Conservation (phyloP, 805 yeast species). For the Candida ortonii region DNA sequence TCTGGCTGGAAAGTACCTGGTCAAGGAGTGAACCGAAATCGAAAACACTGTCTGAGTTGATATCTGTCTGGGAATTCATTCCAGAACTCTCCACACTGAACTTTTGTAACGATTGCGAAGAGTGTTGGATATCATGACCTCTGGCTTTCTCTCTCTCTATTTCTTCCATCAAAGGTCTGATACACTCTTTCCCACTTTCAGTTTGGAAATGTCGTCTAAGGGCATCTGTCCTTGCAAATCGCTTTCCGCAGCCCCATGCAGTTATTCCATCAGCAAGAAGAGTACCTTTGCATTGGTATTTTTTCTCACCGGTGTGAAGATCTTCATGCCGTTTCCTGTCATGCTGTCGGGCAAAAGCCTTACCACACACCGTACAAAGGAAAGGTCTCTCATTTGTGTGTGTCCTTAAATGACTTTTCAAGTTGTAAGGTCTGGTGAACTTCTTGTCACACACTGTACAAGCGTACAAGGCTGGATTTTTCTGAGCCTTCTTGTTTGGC, state of each 20-base stretch:
- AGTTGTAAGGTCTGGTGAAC: conserved; percentile 89
- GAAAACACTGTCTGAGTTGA: conserved; percentile 11
- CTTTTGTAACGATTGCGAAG: conserved; percentile 5
- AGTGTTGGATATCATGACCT: neutral
- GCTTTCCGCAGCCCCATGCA: conserved; percentile 77
- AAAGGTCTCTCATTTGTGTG: conserved; percentile 85
- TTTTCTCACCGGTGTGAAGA: conserved; percentile 72
- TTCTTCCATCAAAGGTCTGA: conserved; percentile 64
- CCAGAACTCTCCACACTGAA: conserved; percentile 21
- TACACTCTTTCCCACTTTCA: conserved; percentile 72
- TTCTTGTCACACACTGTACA: conserved; percentile 83
- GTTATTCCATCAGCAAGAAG: conserved; percentile 52
- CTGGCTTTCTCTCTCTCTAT: conserved; percentile 28
- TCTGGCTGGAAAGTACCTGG: conserved; percentile 22
- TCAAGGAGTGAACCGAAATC: conserved; percentile 22
- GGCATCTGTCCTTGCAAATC: conserved; percentile 79
- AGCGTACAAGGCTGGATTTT: conserved; percentile 69
- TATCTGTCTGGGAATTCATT: too few species aligned
- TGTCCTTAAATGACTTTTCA: conserved; percentile 87
- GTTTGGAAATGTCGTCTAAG: conserved; percentile 76
- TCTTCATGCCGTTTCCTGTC: conserved; percentile 76
- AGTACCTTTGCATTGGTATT: conserved; percentile 67
- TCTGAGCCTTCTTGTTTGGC: conserved; percentile 53
- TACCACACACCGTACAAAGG: conserved; percentile 69
- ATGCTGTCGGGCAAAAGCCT: conserved; percentile 78